phyloP scores from a whole-genome alignment of 139 green algal species.

The Chlorella vulgaris region DNA sequence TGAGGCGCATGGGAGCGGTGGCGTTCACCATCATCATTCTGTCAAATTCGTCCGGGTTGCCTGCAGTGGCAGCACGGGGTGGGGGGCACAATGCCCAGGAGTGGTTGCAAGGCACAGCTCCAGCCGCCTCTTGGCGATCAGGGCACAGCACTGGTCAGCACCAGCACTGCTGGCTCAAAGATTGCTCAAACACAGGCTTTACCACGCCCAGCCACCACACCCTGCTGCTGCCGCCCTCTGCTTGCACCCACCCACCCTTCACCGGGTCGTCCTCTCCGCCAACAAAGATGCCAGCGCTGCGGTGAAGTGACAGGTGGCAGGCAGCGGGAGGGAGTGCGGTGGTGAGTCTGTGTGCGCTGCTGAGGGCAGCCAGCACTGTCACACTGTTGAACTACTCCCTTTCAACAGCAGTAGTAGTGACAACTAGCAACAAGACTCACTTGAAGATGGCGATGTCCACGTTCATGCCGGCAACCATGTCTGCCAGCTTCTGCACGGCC shows the following conservation, averaged over 20 bases:
- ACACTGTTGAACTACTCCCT: too few species aligned
- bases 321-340: too few species aligned
- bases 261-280: neutral
- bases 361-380: too few species aligned
- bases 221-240: conserved; percentile 25
- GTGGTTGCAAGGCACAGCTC: neutral
- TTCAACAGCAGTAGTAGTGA: neutral
- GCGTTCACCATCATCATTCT: conserved; percentile 37
- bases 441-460: neutral
- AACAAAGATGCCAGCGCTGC: neutral
- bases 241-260: neutral
- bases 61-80: too few species aligned
- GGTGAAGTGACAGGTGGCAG: neutral
- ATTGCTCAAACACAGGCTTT: neutral
- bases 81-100: too few species aligned
- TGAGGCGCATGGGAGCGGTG: conserved; percentile 40
- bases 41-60: conserved; percentile 46
- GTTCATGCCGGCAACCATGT: neutral
- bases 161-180: too few species aligned
- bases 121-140: too few species aligned
- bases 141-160: neutral
- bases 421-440: neutral
- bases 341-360: too few species aligned
- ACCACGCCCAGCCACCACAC: too few species aligned
- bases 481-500: conserved; percentile 6